These are phyloP conservation scores for Cryphonectria japonica DNA, from an alignment of 2,329 filamentous ascomycete species.

Conservation along the genomic window DNA sequence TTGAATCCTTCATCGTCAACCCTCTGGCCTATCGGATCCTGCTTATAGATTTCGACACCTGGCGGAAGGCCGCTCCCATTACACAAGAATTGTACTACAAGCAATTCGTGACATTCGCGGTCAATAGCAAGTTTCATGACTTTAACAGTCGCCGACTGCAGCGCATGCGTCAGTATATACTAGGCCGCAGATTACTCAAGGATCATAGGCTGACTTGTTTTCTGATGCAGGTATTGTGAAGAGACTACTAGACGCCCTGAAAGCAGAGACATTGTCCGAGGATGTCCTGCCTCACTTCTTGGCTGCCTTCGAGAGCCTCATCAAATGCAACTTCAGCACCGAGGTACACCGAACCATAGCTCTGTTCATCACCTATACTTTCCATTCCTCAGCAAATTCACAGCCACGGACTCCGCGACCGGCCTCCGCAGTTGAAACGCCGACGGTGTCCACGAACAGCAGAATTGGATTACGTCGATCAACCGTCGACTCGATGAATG, in stretches of 20 bases:
- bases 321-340: conserved; percentile 79
- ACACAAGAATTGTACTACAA: conserved; percentile 91
- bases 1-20: conserved; percentile 93
- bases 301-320: conserved; percentile 75
- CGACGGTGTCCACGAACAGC: conserved; percentile 44
- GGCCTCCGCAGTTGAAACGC: conserved; percentile 36
- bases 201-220: conserved; percentile 30
- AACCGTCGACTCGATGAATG: conserved; percentile 36
- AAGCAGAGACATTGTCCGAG: conserved; percentile 75
- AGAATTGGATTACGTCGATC: conserved; percentile 42
- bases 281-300: conserved; percentile 78
- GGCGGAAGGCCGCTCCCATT: conserved; percentile 76
- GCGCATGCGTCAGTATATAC: conserved; percentile 76
- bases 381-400: conserved; percentile 64
- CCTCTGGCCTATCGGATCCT: conserved; percentile 91
- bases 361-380: conserved; percentile 89
- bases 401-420: conserved; percentile 57
- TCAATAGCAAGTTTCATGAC: conserved; percentile 87
- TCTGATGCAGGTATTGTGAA: conserved; percentile 75
- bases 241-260: conserved; percentile 85
- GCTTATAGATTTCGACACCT: conserved; percentile 90
- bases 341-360: conserved; percentile 86
- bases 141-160: conserved; percentile 89
- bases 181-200: conserved; percentile 5
- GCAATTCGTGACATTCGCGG: conserved; percentile 86